Evolutionary conservation across 192 early-diverging fungal species (phyloP), one percentile per base, ranked within the genome.

Genomic region (Entomortierella lignicola): DNA sequence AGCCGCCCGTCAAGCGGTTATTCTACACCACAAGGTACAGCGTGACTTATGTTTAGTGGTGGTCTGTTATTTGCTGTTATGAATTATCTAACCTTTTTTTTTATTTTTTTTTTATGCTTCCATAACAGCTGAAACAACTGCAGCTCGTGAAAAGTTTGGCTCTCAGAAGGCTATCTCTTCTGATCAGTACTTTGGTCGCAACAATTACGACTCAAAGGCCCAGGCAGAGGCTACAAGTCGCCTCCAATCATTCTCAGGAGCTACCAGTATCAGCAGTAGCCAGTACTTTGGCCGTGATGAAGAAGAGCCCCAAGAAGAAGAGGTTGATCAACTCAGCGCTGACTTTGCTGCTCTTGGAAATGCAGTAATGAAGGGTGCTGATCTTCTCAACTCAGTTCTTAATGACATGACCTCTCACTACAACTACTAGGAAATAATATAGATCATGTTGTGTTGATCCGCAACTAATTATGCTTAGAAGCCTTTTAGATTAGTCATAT

Each of bases 131-230:
- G 89, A 91, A 32, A 32, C 62, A 7, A 84, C 82, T 5, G 85
- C 89, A 27, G 91, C 94, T 4, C 82, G 87, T n/a, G 91, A 96
- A 51, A 88, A 92, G 65, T 97, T 99, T 72, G 87, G 87, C 8
- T 87, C 77, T 54, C 92, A 95, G 52, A 96, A 94, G 81, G 86
- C 93, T 29, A 97, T 99, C 60, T 95, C 94, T 30, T 93, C 92
- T 23, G 95, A 97, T 73, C 93, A 96, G 85, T 97, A 92, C 82
- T 97, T 97, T 90, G 92, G 90, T 4, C 91, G 94, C 23, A 86
- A 88, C 39, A 69, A 84, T 11, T 91, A 91, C 58, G 93, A 94
- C 74, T 82, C 87, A 12, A 80, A 84, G 23, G 75, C 85, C 0
- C 66, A 83, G 11, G 66, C 87, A 6, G 89, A 92, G 26, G 67